Evolutionary conservation across 1,284 basidiomycete genomes (phyloP).

Genomic region (Ceratobasidium sp.): DNA sequence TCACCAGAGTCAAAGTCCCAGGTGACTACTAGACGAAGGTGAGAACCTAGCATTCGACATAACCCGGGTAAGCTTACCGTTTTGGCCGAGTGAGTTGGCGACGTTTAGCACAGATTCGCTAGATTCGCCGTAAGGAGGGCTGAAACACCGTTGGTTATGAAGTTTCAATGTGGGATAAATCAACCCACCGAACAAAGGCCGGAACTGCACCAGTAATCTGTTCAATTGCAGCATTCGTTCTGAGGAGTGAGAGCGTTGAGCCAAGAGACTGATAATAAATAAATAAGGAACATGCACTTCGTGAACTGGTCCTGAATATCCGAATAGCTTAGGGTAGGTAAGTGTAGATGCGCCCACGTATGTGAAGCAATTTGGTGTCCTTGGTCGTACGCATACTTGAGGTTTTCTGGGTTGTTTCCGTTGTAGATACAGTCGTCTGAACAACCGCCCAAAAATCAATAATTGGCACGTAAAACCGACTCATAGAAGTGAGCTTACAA

Average conservation of each 20-base stretch:
- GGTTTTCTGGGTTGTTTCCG: conserved; percentile 12
- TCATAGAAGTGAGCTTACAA: conserved; percentile 7
- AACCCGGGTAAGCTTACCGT: background rate
- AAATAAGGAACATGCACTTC: background rate
- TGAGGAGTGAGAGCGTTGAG: background rate
- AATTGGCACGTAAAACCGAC: too few species aligned
- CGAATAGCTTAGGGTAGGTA: background rate
- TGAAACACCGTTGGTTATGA: background rate
- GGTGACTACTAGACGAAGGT: conserved; percentile 30
- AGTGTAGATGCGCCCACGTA: conserved; percentile 36
- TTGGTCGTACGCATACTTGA: conserved; percentile 43
- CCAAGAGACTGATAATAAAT: background rate
- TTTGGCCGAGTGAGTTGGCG: conserved; percentile 37
- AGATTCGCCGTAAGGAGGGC: conserved; percentile 48
- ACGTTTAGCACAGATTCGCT: conserved; percentile 28
- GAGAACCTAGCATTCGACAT: background rate
- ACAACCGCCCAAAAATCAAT: background rate
- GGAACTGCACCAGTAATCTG: conserved; percentile 38
- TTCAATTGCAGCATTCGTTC: conserved; percentile 36
- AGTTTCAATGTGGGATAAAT: background rate
- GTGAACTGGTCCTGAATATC: conserved; percentile 19
- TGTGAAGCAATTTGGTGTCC: conserved; percentile 43
- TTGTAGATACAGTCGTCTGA: conserved; percentile 35
- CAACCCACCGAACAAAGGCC: conserved; percentile 45
- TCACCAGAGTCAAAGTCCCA: conserved; percentile 50